Evolutionary conservation across 768 basidiomycete species (phyloP), one percentile per base, ranked within the genome.

Genomic region (Russula ochroleuca): DNA sequence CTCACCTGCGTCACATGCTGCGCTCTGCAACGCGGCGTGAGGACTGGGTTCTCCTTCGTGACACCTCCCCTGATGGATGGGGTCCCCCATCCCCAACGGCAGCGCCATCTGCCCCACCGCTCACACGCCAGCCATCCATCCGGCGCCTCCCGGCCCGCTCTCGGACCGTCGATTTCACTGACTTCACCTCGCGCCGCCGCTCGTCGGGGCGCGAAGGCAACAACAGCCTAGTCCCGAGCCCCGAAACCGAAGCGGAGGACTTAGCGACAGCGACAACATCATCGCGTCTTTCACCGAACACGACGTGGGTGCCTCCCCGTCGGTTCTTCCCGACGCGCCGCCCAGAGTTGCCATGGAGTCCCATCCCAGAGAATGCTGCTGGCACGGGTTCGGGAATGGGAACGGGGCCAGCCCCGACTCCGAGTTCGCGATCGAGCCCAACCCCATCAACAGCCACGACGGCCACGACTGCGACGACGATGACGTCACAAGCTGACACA

Each of bases 181-280:
- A 90, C 31, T 90, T 87, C 66, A 86, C 88, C 0, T 73, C 81
- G 25, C 84, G 83, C 14, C 83, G 88, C 35, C 82, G 89, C 57
- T 82, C 81, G 19, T 75, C 77, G 5, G 81, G 72, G 0, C 74
- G 79, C 2, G 74, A 73, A 48, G 61, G 71, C 41, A 59, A 69
- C n/a, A 58, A 63, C 61, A 5, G 11, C 25, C 6, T 28, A n/a
- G 21, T 49, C 48, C 25, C 64, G 41, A n/a, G 57, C 47, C 28
- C 37, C 50, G 23, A 61, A 37, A 23, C 52, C 10, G 70, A 69
- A 35, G 62, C 61, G n/a, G 66, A 60, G 9, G 54, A 66, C 8
- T 57, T 61, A 14, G n/a, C 62, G 10, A 37, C 62, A 6, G 19
- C 59, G 6, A 25, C 53, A n/a, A 19, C 55, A 0, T 52, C 51